phyloP scores from a whole-genome alignment of 2,329 filamentous ascomycete genomes.

The Nothomitra cinnamomea region DNA sequence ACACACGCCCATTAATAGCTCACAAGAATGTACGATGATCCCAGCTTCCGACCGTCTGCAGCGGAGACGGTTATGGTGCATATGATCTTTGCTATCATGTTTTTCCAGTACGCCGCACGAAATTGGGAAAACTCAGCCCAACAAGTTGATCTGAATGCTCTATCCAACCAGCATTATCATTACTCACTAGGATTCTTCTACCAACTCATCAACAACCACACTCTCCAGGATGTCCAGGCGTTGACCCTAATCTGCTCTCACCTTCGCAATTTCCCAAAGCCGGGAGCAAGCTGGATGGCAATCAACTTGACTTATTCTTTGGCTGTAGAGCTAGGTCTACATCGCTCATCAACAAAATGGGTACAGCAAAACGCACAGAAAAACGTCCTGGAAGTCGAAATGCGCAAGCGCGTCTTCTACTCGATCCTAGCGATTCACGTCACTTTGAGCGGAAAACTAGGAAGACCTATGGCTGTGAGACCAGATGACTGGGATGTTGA shows the following conservation, averaged over 20 bases:
- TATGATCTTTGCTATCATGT: constrained; percentile 64
- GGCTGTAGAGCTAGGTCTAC: constrained; percentile 59
- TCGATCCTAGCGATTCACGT: constrained; percentile 47
- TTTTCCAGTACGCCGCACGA: constrained; percentile 58
- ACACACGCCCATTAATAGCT: constrained; percentile 25
- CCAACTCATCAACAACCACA: constrained; percentile 42
- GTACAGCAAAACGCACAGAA: constrained; percentile 23
- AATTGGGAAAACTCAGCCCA: constrained; percentile 41
- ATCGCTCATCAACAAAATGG: constrained; percentile 50
- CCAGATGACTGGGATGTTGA: constrained; percentile 65
- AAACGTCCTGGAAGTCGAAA: constrained; percentile 49
- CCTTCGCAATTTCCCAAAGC: constrained; percentile 62
- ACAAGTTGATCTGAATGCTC: constrained; percentile 38
- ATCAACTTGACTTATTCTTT: constrained; percentile 46
- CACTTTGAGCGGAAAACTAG: constrained; percentile 57
- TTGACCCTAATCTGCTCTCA: constrained; percentile 55
- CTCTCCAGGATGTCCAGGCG: constrained; percentile 53
- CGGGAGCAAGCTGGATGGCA: constrained; percentile 55
- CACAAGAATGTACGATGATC: constrained; percentile 52
- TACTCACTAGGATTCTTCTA: constrained; percentile 54
- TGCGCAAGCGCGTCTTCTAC: constrained; percentile 69
- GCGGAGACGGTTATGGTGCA: constrained; percentile 56
- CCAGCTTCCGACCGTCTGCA: constrained; percentile 40
- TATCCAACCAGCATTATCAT: constrained; percentile 65
- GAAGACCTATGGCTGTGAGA: constrained; percentile 57